Evolutionary conservation across 2,329 filamentous ascomycete species (phyloP), one percentile per base, ranked within the genome.

Genomic region (Calonectria pseudoturangicola): DNA sequence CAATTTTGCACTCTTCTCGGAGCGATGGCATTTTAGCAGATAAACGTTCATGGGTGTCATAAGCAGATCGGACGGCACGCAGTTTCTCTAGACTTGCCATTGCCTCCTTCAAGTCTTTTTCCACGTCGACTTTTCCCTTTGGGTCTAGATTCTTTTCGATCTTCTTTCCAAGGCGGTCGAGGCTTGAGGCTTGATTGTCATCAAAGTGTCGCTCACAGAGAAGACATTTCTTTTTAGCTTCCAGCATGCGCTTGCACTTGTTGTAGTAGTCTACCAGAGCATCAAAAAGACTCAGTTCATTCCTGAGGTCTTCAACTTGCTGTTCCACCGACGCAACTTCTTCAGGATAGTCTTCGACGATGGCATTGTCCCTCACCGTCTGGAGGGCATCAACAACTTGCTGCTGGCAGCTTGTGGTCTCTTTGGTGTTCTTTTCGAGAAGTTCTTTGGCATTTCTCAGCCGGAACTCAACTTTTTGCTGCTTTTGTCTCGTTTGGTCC

Each of bases 401-500:
- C 45, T 89, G 85, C 72, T 94, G 90, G 80, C 91, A 93, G 36
- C 86, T 86, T 45, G 90, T 86, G 50, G 91, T 86, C 71, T 95
- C 93, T 36, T 89, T 85, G 16, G 89, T 87, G 76, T 93, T 93
- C 80, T 91, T 90, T 76, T 89, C 91, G 30, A 93, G 86, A 15
- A 90, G 90, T n/a, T 92, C 91, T 54, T 91, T 91, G 28, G 89
- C 85, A 58, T 88, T 92, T 56, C 91, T 92, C 41, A 97, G 86
- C 79, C 91, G 92, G 82, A 92, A 95, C 73, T 95, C 93, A 13
- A 95, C 85, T 76, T 96, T 93, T 79, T 95, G 93, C 36, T 96
- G 88, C 78, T 96, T 93, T 75, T 94, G 90, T 75, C 89, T 91
- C 2, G 91, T 88, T 47, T 90, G 89, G 72, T 98, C 95, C 63